These are phyloP conservation scores for Podila epigama DNA, from an alignment of 192 early-diverging fungal genomes.

Conservation along the genomic window DNA sequence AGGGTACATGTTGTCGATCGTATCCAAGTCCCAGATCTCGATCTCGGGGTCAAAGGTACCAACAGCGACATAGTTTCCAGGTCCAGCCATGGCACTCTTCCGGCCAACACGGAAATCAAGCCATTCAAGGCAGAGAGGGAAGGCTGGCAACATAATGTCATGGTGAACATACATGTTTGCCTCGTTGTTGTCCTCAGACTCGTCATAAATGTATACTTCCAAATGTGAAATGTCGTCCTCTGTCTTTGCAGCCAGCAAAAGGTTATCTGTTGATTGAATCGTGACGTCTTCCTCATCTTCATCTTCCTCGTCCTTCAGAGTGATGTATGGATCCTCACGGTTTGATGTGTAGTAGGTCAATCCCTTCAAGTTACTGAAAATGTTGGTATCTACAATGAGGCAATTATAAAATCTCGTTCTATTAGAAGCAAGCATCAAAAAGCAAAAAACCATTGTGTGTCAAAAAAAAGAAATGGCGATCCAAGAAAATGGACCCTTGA, in stretches of 20 bases:
- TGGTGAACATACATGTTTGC: constrained; percentile 97
- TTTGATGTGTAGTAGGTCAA: constrained; percentile 85
- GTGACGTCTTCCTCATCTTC: constrained; percentile 86
- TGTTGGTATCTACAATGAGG: constrained; percentile 58
- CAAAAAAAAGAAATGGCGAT: not conserved
- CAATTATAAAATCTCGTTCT: too few relatives aligned
- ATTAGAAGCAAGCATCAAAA: too few relatives aligned
- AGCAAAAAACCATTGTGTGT: not conserved
- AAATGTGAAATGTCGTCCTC: constrained; percentile 97
- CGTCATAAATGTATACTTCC: constrained; percentile 93
- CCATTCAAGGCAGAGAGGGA: constrained; percentile 97
- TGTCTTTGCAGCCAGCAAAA: constrained; percentile 93
- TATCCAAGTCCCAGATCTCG: constrained; percentile 98
- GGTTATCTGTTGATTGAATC: constrained; percentile 81
- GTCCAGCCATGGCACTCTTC: constrained; percentile 53
- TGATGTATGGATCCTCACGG: constrained; percentile 88
- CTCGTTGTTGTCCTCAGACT: constrained; percentile 76
- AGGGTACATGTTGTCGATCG: constrained; percentile 90
- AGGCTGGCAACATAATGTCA: constrained; percentile 96
- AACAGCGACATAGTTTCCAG: constrained; percentile 93
- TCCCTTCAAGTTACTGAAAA: constrained; percentile 89
- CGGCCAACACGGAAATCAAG: constrained; percentile 86
- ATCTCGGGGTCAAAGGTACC: constrained; percentile 98
- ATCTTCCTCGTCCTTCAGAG: constrained; percentile 71
- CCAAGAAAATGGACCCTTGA: too few relatives aligned